Percentiles rank a stretch among this genome's conserved stretches.
These are phyloP conservation scores for Pseudoperonospora humuli DNA, from an alignment of 352 stramenopile genomes.

Conservation along the genomic window DNA sequence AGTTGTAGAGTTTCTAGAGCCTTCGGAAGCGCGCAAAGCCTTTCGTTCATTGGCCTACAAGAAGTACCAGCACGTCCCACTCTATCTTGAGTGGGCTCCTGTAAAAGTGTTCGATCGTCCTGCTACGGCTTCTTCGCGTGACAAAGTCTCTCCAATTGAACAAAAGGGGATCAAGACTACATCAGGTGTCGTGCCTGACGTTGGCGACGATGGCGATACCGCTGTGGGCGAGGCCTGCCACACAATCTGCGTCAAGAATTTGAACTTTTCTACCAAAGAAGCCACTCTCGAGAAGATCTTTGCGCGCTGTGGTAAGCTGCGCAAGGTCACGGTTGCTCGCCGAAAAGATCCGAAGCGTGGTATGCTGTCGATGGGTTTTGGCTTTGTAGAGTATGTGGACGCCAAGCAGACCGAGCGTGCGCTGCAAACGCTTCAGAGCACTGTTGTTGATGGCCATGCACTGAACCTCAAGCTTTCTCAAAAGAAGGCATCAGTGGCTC, in stretches of 20 bases:
- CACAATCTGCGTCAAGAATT: slow-evolving; percentile 98
- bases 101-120: slow-evolving; percentile 67
- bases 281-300: slow-evolving; percentile 70
- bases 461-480: slow-evolving; percentile 93
- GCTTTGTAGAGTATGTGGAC: slow-evolving; percentile 97
- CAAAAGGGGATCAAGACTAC: slow-evolving; percentile 55
- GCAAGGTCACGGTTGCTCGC: slow-evolving; percentile 82
- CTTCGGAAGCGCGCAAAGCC: slow-evolving; percentile 91
- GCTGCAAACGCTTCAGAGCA: slow-evolving; percentile 63
- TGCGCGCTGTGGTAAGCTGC: slow-evolving; percentile 57
- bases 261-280: slow-evolving; percentile 97
- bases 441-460: slow-evolving; percentile 91
- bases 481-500: slow-evolving; percentile 56
- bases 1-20: slow-evolving; percentile 93
- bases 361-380: slow-evolving; percentile 96
- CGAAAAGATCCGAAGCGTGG: slow-evolving; percentile 74
- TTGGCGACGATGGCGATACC: slow-evolving; percentile 60
- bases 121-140: slow-evolving; percentile 10
- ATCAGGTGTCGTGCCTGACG: slow-evolving; percentile 36
- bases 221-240: slow-evolving; percentile 55
- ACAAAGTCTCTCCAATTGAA: slow-evolving; percentile 8
- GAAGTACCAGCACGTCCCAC: slow-evolving; percentile 95
- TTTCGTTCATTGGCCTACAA: slow-evolving; percentile 97
- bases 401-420: slow-evolving; percentile 83
- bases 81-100: slow-evolving; percentile 98